Evolutionary conservation across 139 green algal species (phyloP).

Genomic region (Pseudopediastrum boryanum): DNA sequence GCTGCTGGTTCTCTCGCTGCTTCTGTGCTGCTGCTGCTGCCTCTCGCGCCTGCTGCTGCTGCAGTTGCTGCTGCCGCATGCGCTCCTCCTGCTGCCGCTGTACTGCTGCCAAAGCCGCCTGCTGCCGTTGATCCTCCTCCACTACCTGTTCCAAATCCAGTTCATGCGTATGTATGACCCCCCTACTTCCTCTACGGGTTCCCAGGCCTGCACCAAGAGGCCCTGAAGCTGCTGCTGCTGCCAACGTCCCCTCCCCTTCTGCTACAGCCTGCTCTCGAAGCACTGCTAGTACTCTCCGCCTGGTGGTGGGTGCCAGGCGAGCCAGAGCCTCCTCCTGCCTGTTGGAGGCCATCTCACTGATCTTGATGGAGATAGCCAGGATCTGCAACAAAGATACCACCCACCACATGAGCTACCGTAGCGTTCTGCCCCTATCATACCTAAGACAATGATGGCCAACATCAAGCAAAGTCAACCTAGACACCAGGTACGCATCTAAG

Average conservation of each 20-base stretch:
- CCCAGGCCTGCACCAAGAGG: neutral
- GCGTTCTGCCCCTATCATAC: no score
- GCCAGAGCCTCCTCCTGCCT: conserved; percentile 26
- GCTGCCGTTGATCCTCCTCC: conserved; percentile 7
- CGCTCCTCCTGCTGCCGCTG: conserved; percentile 12
- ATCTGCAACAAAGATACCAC: neutral
- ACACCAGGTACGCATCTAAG: no score
- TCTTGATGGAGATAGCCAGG: conserved; percentile 29
- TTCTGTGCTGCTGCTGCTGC: neutral
- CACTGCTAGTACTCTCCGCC: conserved; percentile 37
- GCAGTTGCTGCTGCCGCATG: conserved; percentile 4
- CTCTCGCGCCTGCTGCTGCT: neutral
- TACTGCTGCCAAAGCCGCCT: neutral
- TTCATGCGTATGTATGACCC: conserved; percentile 32
- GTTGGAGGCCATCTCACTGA: conserved; percentile 35
- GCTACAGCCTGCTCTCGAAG: conserved; percentile 43
- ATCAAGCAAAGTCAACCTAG: no score
- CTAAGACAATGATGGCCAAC: no score
- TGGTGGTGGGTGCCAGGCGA: conserved; percentile 18
- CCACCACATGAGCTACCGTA: no score
- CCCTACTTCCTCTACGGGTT: neutral
- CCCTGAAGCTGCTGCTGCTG: conserved; percentile 3
- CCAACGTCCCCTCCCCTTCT: conserved; percentile 34
- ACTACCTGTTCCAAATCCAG: neutral
- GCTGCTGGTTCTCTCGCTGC: neutral